Evolutionary conservation across 257 asterid species (phyloP).

Genomic region (Knoxia roxburghii): DNA sequence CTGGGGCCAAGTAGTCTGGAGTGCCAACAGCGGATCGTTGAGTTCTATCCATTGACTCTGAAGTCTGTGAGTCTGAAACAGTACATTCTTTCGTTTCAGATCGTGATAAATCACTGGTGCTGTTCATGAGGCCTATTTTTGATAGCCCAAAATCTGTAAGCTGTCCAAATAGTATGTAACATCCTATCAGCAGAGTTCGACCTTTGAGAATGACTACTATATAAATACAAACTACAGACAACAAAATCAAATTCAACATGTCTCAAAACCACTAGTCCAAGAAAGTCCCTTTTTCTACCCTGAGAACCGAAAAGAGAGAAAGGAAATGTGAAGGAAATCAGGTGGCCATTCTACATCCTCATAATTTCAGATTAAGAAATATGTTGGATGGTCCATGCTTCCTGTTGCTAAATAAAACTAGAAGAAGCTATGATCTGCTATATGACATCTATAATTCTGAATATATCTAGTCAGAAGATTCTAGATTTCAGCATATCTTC

Average conservation of each 20-base stretch:
- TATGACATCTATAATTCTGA: neutral
- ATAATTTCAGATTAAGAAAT: neutral
- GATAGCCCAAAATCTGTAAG: slow-evolving; percentile 98
- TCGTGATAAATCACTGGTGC: slow-evolving; percentile 71
- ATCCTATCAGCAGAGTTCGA: slow-evolving; percentile 19
- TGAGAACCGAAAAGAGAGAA: too few species aligned
- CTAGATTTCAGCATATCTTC: neutral
- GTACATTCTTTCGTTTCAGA: slow-evolving; percentile 37
- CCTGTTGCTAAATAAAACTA: neutral
- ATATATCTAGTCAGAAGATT: neutral
- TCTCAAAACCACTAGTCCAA: neutral
- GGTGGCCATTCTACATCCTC: neutral
- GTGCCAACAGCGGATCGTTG: slow-evolving; percentile 91
- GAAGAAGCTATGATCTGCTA: neutral
- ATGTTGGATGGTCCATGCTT: neutral
- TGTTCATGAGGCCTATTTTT: slow-evolving; percentile 91
- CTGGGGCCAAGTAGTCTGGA: slow-evolving; percentile 98
- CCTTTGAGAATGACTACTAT: slow-evolving; percentile 1
- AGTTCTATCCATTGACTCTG: slow-evolving; percentile 31
- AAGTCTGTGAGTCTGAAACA: slow-evolving; percentile 32
- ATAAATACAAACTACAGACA: neutral
- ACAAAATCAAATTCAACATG: neutral
- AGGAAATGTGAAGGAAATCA: neutral
- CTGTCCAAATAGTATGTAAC: slow-evolving; percentile 40
- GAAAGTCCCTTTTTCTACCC: neutral